Evolutionary conservation across 306 rosid species (phyloP).

Genomic region (Cicer bijugum): DNA sequence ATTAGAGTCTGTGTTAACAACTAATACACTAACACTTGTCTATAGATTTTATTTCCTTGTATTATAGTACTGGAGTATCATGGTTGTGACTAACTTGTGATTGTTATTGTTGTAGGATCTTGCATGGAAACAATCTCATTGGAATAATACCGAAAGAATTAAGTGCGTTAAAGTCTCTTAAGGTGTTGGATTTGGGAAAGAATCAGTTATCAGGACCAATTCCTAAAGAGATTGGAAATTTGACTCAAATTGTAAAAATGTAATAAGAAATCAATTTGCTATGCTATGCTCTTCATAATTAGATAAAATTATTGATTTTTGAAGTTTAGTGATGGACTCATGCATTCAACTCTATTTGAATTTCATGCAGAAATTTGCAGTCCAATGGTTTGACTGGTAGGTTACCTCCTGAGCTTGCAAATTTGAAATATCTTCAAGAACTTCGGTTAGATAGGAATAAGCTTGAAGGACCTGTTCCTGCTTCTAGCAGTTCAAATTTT

Average conservation of each 20-base stretch:
- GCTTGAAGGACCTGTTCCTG: constrained; percentile 79
- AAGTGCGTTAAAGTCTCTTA: constrained; percentile 68
- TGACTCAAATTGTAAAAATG: constrained; percentile 70
- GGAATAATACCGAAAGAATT: constrained; percentile 86
- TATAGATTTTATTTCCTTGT: background rate
- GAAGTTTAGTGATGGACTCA: constrained; percentile 11
- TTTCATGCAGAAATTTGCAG: constrained; percentile 71
- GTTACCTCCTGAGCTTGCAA: constrained; percentile 75
- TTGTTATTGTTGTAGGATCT: constrained; percentile 59
- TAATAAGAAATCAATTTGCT: constrained; percentile 46
- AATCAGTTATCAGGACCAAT: constrained; percentile 85
- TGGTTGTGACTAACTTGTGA: constrained; percentile 39
- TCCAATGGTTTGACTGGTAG: constrained; percentile 85
- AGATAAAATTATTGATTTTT: constrained; percentile 23
- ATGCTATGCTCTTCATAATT: constrained; percentile 21
- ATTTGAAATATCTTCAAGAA: constrained; percentile 74
- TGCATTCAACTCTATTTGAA: constrained; percentile 29
- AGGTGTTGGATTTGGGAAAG: constrained; percentile 80
- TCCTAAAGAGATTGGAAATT: constrained; percentile 82
- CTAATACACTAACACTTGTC: no score
- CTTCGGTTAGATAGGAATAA: constrained; percentile 85
- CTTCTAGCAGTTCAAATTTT: constrained; percentile 48
- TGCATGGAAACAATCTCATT: constrained; percentile 82
- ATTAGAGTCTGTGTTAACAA: background rate
- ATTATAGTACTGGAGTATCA: constrained; percentile 25